phyloP scores from a whole-genome alignment of 2,329 filamentous ascomycete species.

The Aspergillus sp. region DNA sequence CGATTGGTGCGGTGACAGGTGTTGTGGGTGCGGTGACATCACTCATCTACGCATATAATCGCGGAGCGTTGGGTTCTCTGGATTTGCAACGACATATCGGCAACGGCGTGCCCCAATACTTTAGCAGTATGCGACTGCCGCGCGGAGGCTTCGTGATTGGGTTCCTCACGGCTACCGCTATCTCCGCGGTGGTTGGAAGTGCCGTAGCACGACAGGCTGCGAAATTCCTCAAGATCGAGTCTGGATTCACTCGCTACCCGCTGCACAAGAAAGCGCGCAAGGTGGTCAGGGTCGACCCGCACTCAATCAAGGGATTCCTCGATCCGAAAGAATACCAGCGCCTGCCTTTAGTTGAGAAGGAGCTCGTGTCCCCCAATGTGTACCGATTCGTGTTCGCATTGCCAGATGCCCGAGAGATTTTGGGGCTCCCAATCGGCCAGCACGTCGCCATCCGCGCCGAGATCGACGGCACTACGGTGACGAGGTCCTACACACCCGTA shows the following conservation, averaged over 20 bases:
- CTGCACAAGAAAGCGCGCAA: slow-evolving; percentile 44
- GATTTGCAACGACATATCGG: background rate
- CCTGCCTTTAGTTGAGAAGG: slow-evolving; percentile 44
- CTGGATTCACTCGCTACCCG: slow-evolving; percentile 28
- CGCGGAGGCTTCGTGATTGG: slow-evolving; percentile 24
- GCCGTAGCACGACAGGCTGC: slow-evolving; percentile 5
- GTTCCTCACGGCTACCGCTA: slow-evolving; percentile 20
- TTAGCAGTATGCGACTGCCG: slow-evolving; percentile 7
- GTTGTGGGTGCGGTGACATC: slow-evolving; percentile 31
- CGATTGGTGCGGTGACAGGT: slow-evolving; percentile 25
- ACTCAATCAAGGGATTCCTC: slow-evolving; percentile 49
- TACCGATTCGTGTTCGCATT: slow-evolving; percentile 52
- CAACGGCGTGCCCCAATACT: slow-evolving; percentile 1
- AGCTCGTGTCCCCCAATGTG: slow-evolving; percentile 23
- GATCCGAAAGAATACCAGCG: slow-evolving; percentile 49
- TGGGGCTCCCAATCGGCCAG: slow-evolving; percentile 59
- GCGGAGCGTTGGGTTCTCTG: background rate
- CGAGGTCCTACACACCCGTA: slow-evolving; percentile 55
- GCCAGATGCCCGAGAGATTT: slow-evolving; percentile 44
- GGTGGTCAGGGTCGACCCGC: slow-evolving; percentile 38
- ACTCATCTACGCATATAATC: slow-evolving; percentile 29
- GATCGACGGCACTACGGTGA: slow-evolving; percentile 48
- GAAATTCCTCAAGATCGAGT: slow-evolving; percentile 24
- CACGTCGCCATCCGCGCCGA: slow-evolving; percentile 55
- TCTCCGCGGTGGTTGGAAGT: slow-evolving; percentile 15